A percentile compares a stretch with the other conserved stretches of the same genome.
Conservation (phyloP, 192 early-diverging fungal species). For the Geranomyces michiganensis region DNA sequence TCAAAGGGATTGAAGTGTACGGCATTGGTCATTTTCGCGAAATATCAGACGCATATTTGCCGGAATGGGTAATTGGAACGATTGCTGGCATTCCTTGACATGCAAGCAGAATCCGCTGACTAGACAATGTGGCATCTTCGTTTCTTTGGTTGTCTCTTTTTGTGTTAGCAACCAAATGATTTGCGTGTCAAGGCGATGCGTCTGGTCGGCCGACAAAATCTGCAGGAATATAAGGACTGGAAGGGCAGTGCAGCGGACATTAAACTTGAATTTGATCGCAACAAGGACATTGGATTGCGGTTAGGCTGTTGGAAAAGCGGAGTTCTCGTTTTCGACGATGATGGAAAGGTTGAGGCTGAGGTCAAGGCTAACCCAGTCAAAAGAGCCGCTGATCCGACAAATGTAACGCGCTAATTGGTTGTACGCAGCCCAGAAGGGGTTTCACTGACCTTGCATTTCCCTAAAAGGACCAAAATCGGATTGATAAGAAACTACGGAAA, state of each 20-base stretch:
- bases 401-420: too few species aligned
- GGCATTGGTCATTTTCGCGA: slow-evolving; percentile 90
- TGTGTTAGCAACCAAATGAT: slow-evolving; percentile 58
- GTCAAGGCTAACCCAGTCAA: slow-evolving; percentile 17
- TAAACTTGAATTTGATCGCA: slow-evolving; percentile 71
- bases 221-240: slow-evolving; percentile 87
- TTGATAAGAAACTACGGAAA: too few species aligned
- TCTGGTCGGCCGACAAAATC: slow-evolving; percentile 82
- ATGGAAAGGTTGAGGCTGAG: slow-evolving; percentile 60
- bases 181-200: slow-evolving; percentile 83
- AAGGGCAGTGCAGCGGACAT: slow-evolving; percentile 73
- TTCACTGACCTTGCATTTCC: too few species aligned
- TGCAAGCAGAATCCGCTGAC: too few species aligned
- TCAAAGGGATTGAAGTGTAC: slow-evolving; percentile 78
- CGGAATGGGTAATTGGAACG: slow-evolving; percentile 68
- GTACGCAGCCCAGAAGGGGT: too few species aligned
- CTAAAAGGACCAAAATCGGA: too few species aligned
- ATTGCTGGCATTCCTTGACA: background rate
- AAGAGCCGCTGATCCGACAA: background rate
- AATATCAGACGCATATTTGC: slow-evolving; percentile 75
- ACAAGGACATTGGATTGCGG: slow-evolving; percentile 78
- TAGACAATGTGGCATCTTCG: too few species aligned
- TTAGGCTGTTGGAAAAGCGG: slow-evolving; percentile 79
- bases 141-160: too few species aligned
- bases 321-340: slow-evolving; percentile 81